Evolutionary conservation across 768 basidiomycete species (phyloP).

Genomic region (Podaxis sp.): DNA sequence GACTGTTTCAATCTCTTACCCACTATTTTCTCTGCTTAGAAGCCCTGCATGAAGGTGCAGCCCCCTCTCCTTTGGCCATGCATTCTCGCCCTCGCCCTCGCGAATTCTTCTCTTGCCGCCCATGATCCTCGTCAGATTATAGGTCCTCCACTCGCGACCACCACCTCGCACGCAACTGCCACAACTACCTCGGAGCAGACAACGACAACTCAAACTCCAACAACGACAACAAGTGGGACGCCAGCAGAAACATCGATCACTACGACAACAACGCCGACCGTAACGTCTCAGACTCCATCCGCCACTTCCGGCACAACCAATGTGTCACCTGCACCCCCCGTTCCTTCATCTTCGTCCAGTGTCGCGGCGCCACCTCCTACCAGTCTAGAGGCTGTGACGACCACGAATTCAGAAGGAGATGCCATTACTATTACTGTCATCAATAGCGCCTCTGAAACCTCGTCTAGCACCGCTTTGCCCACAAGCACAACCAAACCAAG

Average conservation of each 20-base stretch:
- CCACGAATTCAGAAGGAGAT: constrained; percentile 21
- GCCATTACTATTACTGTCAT: constrained; percentile 27
- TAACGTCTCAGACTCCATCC: constrained; percentile 12
- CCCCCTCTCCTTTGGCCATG: constrained; percentile 27
- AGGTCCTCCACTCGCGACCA: background rate
- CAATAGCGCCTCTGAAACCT: constrained; percentile 15
- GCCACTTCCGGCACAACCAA: background rate
- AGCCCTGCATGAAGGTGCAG: constrained; percentile 26
- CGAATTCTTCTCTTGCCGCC: constrained; percentile 21
- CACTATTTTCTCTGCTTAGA: background rate
- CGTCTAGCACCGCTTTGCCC: constrained; percentile 22
- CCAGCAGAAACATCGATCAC: constrained; percentile 12
- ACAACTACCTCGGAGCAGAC: constrained; percentile 15
- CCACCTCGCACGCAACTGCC: constrained; percentile 15
- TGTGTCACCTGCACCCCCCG: constrained; percentile 7
- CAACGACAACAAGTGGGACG: constrained; percentile 19
- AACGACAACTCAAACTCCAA: constrained; percentile 17
- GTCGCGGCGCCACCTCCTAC: background rate
- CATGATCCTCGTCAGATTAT: constrained; percentile 14
- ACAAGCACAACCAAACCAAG: constrained; percentile 20
- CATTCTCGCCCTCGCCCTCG: constrained; percentile 24
- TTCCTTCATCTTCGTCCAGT: constrained; percentile 4
- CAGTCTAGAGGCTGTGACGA: constrained; percentile 9
- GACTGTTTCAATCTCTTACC: background rate
- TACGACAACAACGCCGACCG: constrained; percentile 10